Evolutionary conservation across 768 basidiomycete genomes (phyloP).

Genomic region (Phylloporus arenicola): DNA sequence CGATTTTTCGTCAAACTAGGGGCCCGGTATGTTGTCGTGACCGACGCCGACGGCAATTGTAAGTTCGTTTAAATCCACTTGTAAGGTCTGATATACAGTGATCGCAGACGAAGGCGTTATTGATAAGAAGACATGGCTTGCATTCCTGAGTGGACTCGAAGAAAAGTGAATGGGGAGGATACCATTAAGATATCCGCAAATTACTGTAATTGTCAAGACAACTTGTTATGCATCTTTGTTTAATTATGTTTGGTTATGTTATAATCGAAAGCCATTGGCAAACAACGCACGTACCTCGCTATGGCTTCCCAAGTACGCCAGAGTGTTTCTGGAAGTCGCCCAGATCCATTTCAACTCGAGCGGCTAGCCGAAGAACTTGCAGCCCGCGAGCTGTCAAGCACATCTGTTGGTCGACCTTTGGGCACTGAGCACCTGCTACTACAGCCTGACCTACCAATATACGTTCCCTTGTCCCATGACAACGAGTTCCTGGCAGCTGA

Average conservation of each 20-base stretch:
- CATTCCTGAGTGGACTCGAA: slow-evolving; percentile 73
- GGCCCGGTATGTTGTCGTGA: slow-evolving; percentile 82
- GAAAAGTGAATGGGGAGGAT: slow-evolving; percentile 36
- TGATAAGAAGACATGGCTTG: slow-evolving; percentile 92
- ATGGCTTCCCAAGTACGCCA: slow-evolving; percentile 19
- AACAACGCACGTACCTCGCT: too few species aligned
- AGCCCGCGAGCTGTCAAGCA: slow-evolving; percentile 41
- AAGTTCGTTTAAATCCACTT: slow-evolving; percentile 23
- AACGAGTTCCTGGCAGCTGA: slow-evolving; percentile 67
- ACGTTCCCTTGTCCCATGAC: slow-evolving; percentile 71
- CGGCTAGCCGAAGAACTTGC: slow-evolving; percentile 70
- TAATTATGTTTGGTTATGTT: slow-evolving; percentile 20
- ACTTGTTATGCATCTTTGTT: not conserved
- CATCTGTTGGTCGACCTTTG: slow-evolving; percentile 5
- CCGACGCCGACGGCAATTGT: slow-evolving; percentile 80
- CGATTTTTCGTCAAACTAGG: slow-evolving; percentile 94
- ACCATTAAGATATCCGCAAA: not conserved
- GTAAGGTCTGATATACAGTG: not conserved
- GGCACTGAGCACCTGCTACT: slow-evolving; percentile 5
- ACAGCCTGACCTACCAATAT: slow-evolving; percentile 52
- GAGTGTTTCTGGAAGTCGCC: slow-evolving; percentile 7
- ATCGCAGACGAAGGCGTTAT: slow-evolving; percentile 79
- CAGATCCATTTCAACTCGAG: slow-evolving; percentile 63
- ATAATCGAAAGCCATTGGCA: slow-evolving; percentile 22
- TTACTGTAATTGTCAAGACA: not conserved